These are phyloP conservation scores for Diaporthe batatas DNA, from an alignment of 2,329 filamentous ascomycete genomes.

Conservation along the genomic window DNA sequence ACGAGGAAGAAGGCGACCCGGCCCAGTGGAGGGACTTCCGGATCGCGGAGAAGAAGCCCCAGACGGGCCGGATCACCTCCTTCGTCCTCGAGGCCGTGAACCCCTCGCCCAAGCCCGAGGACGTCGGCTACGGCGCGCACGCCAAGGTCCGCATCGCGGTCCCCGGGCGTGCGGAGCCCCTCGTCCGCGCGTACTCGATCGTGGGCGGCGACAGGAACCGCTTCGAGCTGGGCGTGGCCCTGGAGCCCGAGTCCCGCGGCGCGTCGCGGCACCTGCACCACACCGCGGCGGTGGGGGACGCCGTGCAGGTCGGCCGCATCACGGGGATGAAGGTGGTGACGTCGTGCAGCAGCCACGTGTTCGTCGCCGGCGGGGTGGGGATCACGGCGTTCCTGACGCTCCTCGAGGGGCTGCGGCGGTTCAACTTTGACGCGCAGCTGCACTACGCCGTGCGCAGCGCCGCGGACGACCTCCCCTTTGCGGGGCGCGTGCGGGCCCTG, in stretches of 20 bases:
- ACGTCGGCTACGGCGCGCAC: slow-evolving; percentile 62
- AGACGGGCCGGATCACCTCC: slow-evolving; percentile 65
- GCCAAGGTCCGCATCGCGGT: slow-evolving; percentile 64
- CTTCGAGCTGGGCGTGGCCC: slow-evolving; percentile 71
- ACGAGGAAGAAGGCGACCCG: slow-evolving; percentile 46
- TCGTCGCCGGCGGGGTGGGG: slow-evolving; percentile 75
- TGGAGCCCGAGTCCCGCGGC: slow-evolving; percentile 68
- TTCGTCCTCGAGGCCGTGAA: slow-evolving; percentile 64
- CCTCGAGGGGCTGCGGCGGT: slow-evolving; percentile 55
- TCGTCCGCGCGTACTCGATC: slow-evolving; percentile 72
- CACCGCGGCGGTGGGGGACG: slow-evolving; percentile 59
- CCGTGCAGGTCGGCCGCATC: slow-evolving; percentile 64
- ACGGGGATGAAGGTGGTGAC: slow-evolving; percentile 62
- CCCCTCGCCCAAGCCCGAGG: slow-evolving; percentile 51
- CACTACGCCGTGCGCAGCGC: slow-evolving; percentile 70
- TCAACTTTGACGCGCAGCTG: slow-evolving; percentile 65
- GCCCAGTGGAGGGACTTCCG: slow-evolving; percentile 59
- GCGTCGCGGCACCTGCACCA: slow-evolving; percentile 72
- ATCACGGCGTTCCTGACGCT: slow-evolving; percentile 74
- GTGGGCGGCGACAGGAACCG: slow-evolving; percentile 62
- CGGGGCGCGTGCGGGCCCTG: slow-evolving; percentile 59
- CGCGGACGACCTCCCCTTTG: slow-evolving; percentile 66
- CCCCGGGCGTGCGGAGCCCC: slow-evolving; percentile 57
- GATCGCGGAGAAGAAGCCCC: slow-evolving; percentile 62
- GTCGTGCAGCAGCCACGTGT: slow-evolving; percentile 69